Conservation (phyloP, 2,329 filamentous ascomycete species). For the Aspergillus terreus region DNA sequence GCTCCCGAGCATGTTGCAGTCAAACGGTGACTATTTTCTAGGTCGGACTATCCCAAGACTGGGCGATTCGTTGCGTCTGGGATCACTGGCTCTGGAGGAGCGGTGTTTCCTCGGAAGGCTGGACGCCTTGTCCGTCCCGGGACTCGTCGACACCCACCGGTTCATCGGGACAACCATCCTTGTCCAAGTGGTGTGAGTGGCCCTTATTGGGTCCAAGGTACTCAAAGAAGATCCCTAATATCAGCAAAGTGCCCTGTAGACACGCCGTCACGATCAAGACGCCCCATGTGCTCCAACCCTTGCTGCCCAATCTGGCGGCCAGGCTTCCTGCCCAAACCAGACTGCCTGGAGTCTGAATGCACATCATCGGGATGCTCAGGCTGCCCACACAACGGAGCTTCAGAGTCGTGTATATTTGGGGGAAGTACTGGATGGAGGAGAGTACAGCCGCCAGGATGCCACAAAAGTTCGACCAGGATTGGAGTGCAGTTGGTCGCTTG, state of each 20-base stretch:
- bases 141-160: constrained; percentile 6
- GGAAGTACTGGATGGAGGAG: constrained; percentile 85
- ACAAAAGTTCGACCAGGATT: constrained; percentile 78
- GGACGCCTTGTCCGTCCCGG: constrained; percentile 15
- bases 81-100: constrained; percentile 27
- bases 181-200: constrained; percentile 17
- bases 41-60: no score
- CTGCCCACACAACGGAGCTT: constrained; percentile 80
- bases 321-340: constrained; percentile 86
- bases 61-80: background rate
- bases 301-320: constrained; percentile 70
- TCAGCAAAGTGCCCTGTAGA: constrained; percentile 77
- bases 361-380: constrained; percentile 96
- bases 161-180: constrained; percentile 12
- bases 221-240: constrained; percentile 73
- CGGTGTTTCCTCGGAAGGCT: constrained; percentile 34
- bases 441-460: constrained; percentile 75
- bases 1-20: background rate
- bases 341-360: constrained; percentile 91
- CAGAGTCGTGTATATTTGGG: constrained; percentile 92
- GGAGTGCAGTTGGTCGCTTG: constrained; percentile 60
- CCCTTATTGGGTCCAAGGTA: constrained; percentile 46
- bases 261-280: constrained; percentile 82
- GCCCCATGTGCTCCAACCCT: constrained; percentile 94
- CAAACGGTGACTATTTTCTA: no score